Conservation (phyloP, 352 stramenopile species). For the Globisporangium megalacanthum region DNA sequence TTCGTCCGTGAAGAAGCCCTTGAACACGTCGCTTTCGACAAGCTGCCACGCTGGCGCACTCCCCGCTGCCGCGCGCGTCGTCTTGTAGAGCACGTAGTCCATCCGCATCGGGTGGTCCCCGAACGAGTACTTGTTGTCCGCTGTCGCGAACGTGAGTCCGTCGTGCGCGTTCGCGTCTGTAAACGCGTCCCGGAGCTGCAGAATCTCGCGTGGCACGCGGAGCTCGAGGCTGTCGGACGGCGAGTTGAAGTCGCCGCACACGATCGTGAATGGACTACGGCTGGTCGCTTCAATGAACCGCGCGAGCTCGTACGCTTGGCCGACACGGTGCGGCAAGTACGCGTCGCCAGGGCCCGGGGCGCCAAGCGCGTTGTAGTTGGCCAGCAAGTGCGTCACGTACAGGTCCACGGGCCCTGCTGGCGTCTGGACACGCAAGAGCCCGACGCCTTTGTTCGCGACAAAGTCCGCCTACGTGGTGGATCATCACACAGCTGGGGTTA, state of each 20-base stretch:
- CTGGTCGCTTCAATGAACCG: conserved; percentile 61
- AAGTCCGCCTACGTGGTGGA: conserved; percentile 38
- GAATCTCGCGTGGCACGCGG: conserved; percentile 42
- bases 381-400: conserved; percentile 74
- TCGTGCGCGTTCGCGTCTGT: conserved; percentile 60
- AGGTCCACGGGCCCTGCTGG: conserved; percentile 57
- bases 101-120: conserved; percentile 81
- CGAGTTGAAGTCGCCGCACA: conserved; percentile 82
- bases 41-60: conserved; percentile 34
- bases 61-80: conserved; percentile 11
- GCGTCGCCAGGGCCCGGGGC: conserved; percentile 56
- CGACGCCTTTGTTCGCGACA: conserved; percentile 74
- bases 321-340: conserved; percentile 60
- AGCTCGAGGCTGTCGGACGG: conserved; percentile 69
- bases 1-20: conserved; percentile 65
- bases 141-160: conserved; percentile 66
- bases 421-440: conserved; percentile 56
- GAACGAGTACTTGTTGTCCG: conserved; percentile 79
- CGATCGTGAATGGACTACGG: conserved; percentile 45
- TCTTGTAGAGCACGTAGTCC: conserved; percentile 82
- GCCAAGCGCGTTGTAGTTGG: conserved; percentile 75
- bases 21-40: conserved; percentile 61
- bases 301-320: conserved; percentile 70
- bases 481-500: neutral
- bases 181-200: conserved; percentile 60